These are phyloP conservation scores for Wickerhamiella occidentalis DNA, from an alignment of 805 yeast species.

Conservation along the genomic window DNA sequence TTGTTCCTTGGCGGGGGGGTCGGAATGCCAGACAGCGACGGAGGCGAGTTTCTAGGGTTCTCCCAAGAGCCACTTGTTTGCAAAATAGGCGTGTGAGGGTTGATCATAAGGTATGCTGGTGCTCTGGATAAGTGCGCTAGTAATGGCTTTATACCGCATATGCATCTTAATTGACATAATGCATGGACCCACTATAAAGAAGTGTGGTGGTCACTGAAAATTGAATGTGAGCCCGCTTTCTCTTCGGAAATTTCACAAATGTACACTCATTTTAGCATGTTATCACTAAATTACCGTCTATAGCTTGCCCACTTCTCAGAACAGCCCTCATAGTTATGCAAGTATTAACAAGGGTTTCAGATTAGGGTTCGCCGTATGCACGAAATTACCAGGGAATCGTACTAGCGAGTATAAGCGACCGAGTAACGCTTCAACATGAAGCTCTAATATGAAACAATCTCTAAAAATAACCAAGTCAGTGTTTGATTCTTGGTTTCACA, in stretches of 20 bases:
- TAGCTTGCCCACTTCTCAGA: no score
- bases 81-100: constrained; percentile 2
- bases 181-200: constrained; percentile 4
- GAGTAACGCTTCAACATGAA: not conserved
- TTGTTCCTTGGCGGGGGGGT: not conserved
- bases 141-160: not conserved
- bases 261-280: no score
- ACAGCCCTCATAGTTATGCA: not conserved
- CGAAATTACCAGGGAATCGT: not conserved
- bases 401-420: constrained; percentile 2
- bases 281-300: not conserved
- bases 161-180: constrained; percentile 1
- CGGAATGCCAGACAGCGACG: not conserved
- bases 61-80: constrained; percentile 6
- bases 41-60: not conserved
- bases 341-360: not conserved
- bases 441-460: not conserved
- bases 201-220: not conserved
- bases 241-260: not conserved
- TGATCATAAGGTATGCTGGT: not conserved
- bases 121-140: not conserved
- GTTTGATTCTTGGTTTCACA: not conserved
- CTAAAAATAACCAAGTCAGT: not conserved
- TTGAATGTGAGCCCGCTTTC: not conserved
- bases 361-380: not conserved